Evolutionary conservation across 2,329 filamentous ascomycete genomes (phyloP).

Genomic region (Raffaelea albimanens): DNA sequence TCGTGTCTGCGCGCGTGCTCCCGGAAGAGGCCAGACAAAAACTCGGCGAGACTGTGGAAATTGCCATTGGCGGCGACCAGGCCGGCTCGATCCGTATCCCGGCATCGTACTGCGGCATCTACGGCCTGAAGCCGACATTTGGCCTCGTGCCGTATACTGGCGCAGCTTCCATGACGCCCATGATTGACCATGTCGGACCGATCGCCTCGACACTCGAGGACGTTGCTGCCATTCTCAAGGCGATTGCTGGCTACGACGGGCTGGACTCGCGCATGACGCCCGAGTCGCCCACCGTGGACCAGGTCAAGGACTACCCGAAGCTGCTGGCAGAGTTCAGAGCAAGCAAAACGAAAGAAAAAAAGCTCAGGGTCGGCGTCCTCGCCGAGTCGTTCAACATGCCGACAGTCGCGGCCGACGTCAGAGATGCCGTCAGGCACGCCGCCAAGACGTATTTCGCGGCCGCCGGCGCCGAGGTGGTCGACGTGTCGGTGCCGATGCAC

Average conservation of each 20-base stretch:
- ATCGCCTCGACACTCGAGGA: conserved; percentile 33
- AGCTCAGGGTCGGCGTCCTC: conserved; percentile 34
- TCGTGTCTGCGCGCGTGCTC: conserved; percentile 16
- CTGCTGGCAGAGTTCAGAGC: conserved; percentile 15
- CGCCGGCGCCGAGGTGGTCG: conserved; percentile 31
- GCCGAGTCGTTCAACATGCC: conserved; percentile 30
- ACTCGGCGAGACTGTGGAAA: conserved; percentile 1
- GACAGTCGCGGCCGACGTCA: conserved; percentile 27
- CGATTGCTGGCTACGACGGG: conserved; percentile 36
- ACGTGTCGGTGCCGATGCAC: conserved; percentile 39
- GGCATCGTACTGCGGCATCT: conserved; percentile 28
- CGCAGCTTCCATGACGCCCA: conserved; percentile 27
- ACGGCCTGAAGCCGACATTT: conserved; percentile 37
- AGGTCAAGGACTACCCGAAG: conserved; percentile 22
- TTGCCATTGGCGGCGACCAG: conserved; percentile 55
- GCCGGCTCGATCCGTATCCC: conserved; percentile 64
- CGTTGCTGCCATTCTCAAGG: conserved; percentile 27
- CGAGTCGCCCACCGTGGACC: conserved; percentile 24
- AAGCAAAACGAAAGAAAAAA: too few relatives aligned
- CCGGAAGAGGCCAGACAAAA: conserved; percentile 54
- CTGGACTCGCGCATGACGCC: conserved; percentile 34
- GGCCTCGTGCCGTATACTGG: conserved; percentile 41
- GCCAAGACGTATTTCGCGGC: conserved; percentile 22
- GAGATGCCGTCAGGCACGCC: conserved; percentile 25
- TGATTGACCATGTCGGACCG: conserved; percentile 35